Conservation (phyloP, 1,284 basidiomycete species). For the Exobasidium rhododendri region DNA sequence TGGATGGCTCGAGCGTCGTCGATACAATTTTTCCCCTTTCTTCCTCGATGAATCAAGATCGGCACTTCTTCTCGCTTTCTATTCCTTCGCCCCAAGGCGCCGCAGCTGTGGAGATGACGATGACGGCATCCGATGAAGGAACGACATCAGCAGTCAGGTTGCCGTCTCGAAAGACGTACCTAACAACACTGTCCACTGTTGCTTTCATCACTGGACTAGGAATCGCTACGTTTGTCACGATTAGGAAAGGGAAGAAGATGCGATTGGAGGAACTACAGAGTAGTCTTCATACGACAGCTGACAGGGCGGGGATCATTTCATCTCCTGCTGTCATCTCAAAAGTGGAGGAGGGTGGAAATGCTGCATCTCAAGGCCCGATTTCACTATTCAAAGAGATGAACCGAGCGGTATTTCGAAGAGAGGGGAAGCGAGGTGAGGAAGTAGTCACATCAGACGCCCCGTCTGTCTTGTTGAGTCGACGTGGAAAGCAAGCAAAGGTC, state of each 20-base stretch:
- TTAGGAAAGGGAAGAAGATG: constrained; percentile 5
- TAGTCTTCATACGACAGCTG: neutral
- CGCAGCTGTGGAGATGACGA: neutral
- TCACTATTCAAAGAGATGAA: constrained; percentile 9
- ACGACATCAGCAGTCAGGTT: neutral
- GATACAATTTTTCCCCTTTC: neutral
- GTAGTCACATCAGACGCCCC: neutral
- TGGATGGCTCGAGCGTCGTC: neutral
- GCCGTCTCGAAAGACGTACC: neutral
- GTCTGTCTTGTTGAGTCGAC: neutral
- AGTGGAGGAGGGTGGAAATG: neutral
- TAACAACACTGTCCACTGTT: constrained; percentile 1
- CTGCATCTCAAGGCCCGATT: neutral
- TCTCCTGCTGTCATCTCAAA: neutral
- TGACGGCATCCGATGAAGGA: neutral
- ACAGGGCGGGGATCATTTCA: neutral
- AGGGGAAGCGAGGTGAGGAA: neutral
- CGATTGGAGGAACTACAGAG: neutral
- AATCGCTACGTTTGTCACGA: neutral
- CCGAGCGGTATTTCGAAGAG: neutral
- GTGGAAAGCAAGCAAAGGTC: neutral
- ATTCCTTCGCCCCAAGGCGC: neutral
- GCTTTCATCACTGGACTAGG: constrained; percentile 7
- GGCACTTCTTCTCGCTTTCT: neutral
- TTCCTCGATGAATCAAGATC: neutral